Base-by-base conservation (phyloP, 2,329 filamentous ascomycete genomes). In the Ceratocystis cacaofunesta region DNA sequence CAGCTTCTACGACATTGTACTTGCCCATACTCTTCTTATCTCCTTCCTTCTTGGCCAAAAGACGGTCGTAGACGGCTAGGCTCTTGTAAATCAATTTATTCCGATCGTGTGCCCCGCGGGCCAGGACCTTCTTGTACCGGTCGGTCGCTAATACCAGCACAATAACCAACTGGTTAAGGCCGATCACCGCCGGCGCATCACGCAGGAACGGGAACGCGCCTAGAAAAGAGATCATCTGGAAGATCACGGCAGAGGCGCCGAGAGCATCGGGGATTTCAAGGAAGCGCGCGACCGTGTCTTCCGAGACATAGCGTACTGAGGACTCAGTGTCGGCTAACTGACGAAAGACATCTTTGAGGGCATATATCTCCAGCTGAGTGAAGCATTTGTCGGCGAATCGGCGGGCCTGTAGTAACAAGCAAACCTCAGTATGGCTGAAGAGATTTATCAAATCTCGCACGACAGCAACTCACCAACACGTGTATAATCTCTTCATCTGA, bases 191-290 rank as follows among this genome's bases (percentile, higher is more conserved):
- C 0, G 88, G 88, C 0, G 86, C 87, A 70, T 89, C 84, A 63
- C 82, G 80, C 1, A 88, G 78, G 69, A 90, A 90, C 0, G 88
- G 88, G 67, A 91, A 90, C 0, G 87, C 85, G 41, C 85, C 88
- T 0, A 90, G 77, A 69, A 86, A 88, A 3, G 85, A 86, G 1
- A 86, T 73, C 79, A 89, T 86, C 70, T 88, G 85, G 71, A 88
- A 90, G 58, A 90, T 71, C 55, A 90, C 80, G 1, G 85, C 80
- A 3, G 86, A 87, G 6, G 82, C 86, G 62, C 79, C 81, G 30
- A 90, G 76, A 30, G 85, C 80, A 71, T 90, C 86, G 2, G 88
- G 88, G 22, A 91, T 80, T 74, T 88, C 86, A 57, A 91, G 81
- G 72, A 88, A 90, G 43, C 85, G 82, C 67, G 84, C 82, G 69